Evolutionary conservation across 768 basidiomycete species (phyloP), one percentile per base, ranked within the genome.

Genomic region (Cyclocybe cylindracea): DNA sequence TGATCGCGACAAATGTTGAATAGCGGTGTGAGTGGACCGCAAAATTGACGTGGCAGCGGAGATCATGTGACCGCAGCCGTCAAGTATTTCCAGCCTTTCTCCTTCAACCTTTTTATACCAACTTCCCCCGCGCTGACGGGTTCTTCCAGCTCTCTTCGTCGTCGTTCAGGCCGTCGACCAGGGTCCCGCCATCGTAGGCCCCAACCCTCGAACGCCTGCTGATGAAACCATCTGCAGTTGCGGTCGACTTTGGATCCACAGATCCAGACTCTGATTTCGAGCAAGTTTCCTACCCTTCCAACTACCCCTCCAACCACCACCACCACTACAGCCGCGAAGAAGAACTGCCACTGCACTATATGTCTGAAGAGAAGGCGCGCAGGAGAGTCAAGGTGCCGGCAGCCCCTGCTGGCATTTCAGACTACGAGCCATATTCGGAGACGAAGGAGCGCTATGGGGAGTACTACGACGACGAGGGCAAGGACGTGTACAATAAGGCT

Each of bases 331-430:
- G 51, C 36, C 51, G 60, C 51, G 72, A 78, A 67, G 74, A 76
- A 56, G 72, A 75, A 46, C 69, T 79, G 7, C 79, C 79, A 31
- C 63, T 82, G 45, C 82, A 78, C 59, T 75, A 77, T 48, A 78
- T 80, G 76, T 67, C 63, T 45, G 87, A 84, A 61, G 88, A 89
- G 44, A 91, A 89, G 70, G 88, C 86, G 39, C 70, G 80, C 38
- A 70, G 79, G 54, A 64, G 80, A 53, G 70, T 77, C 45, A 72
- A 69, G 60, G 52, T 52, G 33, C 39, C 59, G 39, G 40, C 35
- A 49, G 56, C 41, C 16, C 43, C 61, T 41, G 63, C 64, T 39
- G 54, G 51, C 7, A 44, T 46, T 32, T 61, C 50, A 10, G 44
- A 52, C 41, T 58, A 47, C 10, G 60, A 53, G 34, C 56, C 59